Evolutionary conservation across 371 early-diverging fungal genomes (phyloP).

Genomic region (Syncephalis fuscata): DNA sequence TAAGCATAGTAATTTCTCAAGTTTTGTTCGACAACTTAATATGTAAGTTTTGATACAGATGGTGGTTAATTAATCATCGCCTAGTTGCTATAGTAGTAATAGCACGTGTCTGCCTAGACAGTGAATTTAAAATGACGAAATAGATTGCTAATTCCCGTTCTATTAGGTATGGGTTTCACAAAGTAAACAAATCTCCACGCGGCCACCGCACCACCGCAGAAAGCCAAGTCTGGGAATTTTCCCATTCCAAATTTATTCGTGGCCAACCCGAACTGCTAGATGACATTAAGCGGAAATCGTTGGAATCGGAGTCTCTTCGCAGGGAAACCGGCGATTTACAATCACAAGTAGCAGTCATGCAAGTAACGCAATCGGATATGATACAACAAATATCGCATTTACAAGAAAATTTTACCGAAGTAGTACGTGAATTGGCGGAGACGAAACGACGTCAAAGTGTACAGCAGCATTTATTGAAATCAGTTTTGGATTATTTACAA

Average conservation of each 20-base stretch:
- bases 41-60: constrained; percentile 25
- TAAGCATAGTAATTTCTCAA: constrained; percentile 71
- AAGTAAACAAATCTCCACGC: constrained; percentile 69
- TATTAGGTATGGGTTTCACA: constrained; percentile 84
- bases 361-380: constrained; percentile 56
- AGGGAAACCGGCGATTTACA: constrained; percentile 58
- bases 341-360: constrained; percentile 48
- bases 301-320: constrained; percentile 54
- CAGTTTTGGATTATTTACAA: constrained; percentile 31
- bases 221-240: constrained; percentile 87
- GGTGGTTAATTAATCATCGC: not conserved
- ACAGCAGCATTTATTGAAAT: constrained; percentile 36
- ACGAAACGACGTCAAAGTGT: constrained; percentile 37
- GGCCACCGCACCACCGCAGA: constrained; percentile 65
- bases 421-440: constrained; percentile 49
- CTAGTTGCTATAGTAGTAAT: no score
- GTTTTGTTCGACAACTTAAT: constrained; percentile 76
- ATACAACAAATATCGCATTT: constrained; percentile 50
- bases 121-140: no score
- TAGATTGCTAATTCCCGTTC: no score
- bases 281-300: constrained; percentile 72
- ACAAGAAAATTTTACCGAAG: constrained; percentile 43
- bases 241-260: constrained; percentile 66
- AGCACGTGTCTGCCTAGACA: no score
- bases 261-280: constrained; percentile 63